These are phyloP conservation scores for Oenanthe sinensis DNA, from an alignment of 129 eudicot genomes.

Conservation along the genomic window DNA sequence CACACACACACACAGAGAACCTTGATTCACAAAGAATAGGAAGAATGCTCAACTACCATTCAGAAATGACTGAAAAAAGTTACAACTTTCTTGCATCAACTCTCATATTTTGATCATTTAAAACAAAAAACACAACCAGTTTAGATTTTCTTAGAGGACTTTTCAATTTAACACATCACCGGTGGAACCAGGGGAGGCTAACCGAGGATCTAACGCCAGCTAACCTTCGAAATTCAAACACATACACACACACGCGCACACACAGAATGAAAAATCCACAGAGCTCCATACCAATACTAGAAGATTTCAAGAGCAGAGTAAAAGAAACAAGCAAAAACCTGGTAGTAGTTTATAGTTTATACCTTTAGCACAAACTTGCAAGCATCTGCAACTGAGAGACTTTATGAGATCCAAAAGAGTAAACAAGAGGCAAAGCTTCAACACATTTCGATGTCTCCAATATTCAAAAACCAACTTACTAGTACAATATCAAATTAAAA, in stretches of 20 bases:
- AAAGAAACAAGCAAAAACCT: not conserved
- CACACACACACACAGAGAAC: not conserved
- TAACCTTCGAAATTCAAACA: not conserved
- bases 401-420: slow-evolving; percentile 6
- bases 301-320: not conserved
- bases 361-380: not conserved
- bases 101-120: not conserved
- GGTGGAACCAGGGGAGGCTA: not conserved
- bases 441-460: not conserved
- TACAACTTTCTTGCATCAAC: not conserved
- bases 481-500: not conserved
- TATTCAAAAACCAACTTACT: not conserved
- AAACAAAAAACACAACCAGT: not conserved
- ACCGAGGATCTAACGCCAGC: not conserved
- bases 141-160: not conserved
- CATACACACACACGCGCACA: not conserved
- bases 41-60: not conserved
- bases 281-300: not conserved
- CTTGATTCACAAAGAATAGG: not conserved
- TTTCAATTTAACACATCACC: not conserved
- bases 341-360: not conserved
- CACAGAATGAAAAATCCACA: not conserved
- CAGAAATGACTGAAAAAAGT: not conserved
- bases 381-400: not conserved
- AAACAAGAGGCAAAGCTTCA: not conserved